These are phyloP conservation scores for Wickerhamiella sergipiensis DNA, from an alignment of 805 yeast species.

Conservation along the genomic window DNA sequence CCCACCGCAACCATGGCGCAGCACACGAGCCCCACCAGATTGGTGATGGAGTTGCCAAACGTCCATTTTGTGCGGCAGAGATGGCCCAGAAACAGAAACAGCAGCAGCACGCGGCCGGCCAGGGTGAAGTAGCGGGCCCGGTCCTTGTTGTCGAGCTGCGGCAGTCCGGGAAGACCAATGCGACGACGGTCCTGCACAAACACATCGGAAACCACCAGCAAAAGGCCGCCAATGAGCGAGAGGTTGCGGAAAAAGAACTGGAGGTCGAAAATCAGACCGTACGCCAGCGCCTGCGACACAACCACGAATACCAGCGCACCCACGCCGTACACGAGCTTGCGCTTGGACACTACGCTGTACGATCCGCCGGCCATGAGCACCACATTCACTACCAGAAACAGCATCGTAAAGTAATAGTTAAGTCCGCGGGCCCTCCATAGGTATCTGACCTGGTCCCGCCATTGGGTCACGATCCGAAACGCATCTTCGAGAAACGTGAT, in stretches of 20 bases:
- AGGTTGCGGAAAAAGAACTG: slow-evolving; percentile 75
- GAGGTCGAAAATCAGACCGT: slow-evolving; percentile 73
- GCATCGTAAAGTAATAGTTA: slow-evolving; percentile 62
- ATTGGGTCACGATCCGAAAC: slow-evolving; percentile 67
- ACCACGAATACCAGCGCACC: slow-evolving; percentile 57
- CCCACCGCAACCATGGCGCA: slow-evolving; percentile 79
- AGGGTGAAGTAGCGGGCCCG: slow-evolving; percentile 66
- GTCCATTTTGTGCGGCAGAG: slow-evolving; percentile 60
- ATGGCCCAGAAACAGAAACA: slow-evolving; percentile 74
- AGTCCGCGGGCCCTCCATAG: slow-evolving; percentile 65
- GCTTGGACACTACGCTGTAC: slow-evolving; percentile 53
- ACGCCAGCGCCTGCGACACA: slow-evolving; percentile 69
- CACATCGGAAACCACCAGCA: slow-evolving; percentile 77
- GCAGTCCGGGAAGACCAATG: slow-evolving; percentile 59
- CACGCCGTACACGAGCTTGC: slow-evolving; percentile 56
- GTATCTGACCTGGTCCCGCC: slow-evolving; percentile 83
- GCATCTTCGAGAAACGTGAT: slow-evolving; percentile 91
- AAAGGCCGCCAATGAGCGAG: slow-evolving; percentile 82
- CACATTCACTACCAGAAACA: slow-evolving; percentile 54
- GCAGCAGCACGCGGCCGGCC: slow-evolving; percentile 78
- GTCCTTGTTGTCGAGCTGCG: slow-evolving; percentile 56
- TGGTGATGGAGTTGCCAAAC: slow-evolving; percentile 45
- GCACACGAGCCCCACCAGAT: slow-evolving; percentile 53
- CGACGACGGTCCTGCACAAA: slow-evolving; percentile 62
- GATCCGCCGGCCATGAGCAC: slow-evolving; percentile 62